Conservation (phyloP, 1,284 basidiomycete genomes). For the Ceratobasidium sp. region DNA sequence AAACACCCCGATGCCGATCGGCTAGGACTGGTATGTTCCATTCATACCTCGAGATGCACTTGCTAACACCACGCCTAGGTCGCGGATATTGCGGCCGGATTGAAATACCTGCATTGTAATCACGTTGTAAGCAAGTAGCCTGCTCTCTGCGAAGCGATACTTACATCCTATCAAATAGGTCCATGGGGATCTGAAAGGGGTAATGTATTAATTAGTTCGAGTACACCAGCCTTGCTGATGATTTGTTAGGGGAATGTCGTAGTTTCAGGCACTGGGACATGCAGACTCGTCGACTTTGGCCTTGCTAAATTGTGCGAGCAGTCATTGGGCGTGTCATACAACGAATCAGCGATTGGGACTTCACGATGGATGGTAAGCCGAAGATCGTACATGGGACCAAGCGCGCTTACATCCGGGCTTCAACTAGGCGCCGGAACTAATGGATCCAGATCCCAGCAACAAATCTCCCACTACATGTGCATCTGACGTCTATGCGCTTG, state of each 20-base stretch:
- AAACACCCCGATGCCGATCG: slow-evolving; percentile 2
- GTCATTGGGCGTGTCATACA: background rate
- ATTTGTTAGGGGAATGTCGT: slow-evolving; percentile 29
- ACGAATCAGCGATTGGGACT: slow-evolving; percentile 8
- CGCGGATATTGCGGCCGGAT: slow-evolving; percentile 10
- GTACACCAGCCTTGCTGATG: background rate
- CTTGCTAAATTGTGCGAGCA: slow-evolving; percentile 21
- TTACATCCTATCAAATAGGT: background rate
- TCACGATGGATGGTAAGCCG: slow-evolving; percentile 27
- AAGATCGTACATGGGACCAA: background rate
- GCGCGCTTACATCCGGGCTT: background rate
- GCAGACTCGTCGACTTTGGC: slow-evolving; percentile 28
- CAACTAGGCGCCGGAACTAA: slow-evolving; percentile 23
- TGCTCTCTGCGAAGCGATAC: background rate
- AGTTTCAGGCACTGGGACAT: slow-evolving; percentile 2
- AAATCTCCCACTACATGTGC: background rate
- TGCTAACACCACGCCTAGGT: background rate
- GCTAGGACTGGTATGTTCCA: background rate
- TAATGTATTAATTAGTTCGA: background rate
- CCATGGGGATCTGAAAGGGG: slow-evolving; percentile 40
- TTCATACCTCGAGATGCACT: background rate
- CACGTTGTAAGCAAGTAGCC: background rate
- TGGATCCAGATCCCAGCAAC: background rate
- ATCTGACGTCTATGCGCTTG: slow-evolving; percentile 26
- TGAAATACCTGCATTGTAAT: slow-evolving; percentile 8